These are phyloP conservation scores for Hippophae gyantsensis DNA, from an alignment of 306 rosid genomes.

Conservation along the genomic window DNA sequence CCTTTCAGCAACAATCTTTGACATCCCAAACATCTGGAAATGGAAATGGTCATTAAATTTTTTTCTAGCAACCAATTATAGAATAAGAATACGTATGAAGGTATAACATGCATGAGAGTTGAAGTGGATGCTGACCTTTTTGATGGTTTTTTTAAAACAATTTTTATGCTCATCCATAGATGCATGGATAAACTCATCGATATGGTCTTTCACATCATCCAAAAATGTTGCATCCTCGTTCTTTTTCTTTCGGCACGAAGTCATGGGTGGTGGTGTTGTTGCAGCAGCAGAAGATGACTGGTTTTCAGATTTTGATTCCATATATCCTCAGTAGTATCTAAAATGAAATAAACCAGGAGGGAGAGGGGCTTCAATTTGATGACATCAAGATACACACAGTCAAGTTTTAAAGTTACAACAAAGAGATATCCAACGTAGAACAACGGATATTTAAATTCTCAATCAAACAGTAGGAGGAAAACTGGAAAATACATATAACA, in stretches of 20 bases:
- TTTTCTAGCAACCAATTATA: conserved; percentile 4
- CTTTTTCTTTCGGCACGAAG: conserved; percentile 80
- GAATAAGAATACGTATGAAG: background rate
- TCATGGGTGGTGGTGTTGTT: conserved; percentile 25
- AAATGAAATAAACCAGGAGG: background rate
- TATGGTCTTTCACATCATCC: conserved; percentile 82
- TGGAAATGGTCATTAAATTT: conserved; percentile 2
- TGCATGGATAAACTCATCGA: conserved; percentile 71
- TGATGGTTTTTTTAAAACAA: conserved; percentile 69
- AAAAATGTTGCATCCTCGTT: conserved; percentile 59
- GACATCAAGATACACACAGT: no score
- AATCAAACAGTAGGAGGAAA: no score
- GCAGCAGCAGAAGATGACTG: conserved; percentile 26
- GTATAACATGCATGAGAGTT: background rate
- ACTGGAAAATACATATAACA: no score
- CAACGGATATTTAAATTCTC: no score
- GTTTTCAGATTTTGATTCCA: conserved; percentile 47
- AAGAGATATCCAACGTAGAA: no score
- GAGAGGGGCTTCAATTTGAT: no score
- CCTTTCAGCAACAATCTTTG: conserved; percentile 64
- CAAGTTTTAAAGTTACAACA: no score
- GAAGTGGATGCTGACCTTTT: conserved; percentile 41
- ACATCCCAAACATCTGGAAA: conserved; percentile 81
- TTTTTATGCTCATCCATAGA: conserved; percentile 88
- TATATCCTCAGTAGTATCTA: conserved; percentile 15